These are phyloP conservation scores for Penicillium sp. DNA, from an alignment of 2,329 filamentous ascomycete genomes.

Conservation along the genomic window DNA sequence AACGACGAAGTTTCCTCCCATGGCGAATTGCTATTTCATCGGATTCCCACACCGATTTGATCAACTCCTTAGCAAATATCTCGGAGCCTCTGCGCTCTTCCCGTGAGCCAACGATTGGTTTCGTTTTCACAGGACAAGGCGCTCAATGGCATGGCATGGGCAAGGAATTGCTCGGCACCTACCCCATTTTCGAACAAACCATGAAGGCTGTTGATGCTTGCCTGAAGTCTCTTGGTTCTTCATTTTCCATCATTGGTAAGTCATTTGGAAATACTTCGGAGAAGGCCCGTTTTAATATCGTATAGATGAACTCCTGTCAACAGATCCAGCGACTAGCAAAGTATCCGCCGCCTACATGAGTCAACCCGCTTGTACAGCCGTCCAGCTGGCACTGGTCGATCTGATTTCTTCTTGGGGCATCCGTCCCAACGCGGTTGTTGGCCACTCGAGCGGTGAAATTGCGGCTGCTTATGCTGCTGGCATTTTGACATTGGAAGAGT, in stretches of 20 bases:
- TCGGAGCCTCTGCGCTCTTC: conserved; percentile 14
- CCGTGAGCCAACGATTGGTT: conserved; percentile 24
- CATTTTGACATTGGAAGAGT: conserved; percentile 15
- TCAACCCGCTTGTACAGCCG: conserved; percentile 28
- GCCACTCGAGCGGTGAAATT: conserved; percentile 33
- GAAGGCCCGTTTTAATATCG: neutral
- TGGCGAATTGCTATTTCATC: conserved; percentile 20
- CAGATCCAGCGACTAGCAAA: conserved; percentile 13
- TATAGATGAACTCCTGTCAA: conserved; percentile 21
- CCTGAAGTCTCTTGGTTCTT: conserved; percentile 17
- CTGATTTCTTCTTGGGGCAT: conserved; percentile 26
- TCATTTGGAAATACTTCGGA: neutral
- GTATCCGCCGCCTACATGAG: conserved; percentile 26
- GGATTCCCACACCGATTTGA: conserved; percentile 11
- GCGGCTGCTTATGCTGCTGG: conserved; percentile 31
- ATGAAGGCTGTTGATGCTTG: conserved; percentile 15
- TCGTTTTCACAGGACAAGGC: conserved; percentile 36
- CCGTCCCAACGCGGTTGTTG: conserved; percentile 22
- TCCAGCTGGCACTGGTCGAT: conserved; percentile 30
- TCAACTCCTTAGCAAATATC: conserved; percentile 7
- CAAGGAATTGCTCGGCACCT: conserved; percentile 22
- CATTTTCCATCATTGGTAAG: conserved; percentile 24
- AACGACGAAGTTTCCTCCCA: conserved; percentile 18
- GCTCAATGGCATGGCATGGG: conserved; percentile 36
- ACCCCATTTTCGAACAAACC: conserved; percentile 19